phyloP scores from a whole-genome alignment of 257 asterid genomes.

The Avicennia marina region DNA sequence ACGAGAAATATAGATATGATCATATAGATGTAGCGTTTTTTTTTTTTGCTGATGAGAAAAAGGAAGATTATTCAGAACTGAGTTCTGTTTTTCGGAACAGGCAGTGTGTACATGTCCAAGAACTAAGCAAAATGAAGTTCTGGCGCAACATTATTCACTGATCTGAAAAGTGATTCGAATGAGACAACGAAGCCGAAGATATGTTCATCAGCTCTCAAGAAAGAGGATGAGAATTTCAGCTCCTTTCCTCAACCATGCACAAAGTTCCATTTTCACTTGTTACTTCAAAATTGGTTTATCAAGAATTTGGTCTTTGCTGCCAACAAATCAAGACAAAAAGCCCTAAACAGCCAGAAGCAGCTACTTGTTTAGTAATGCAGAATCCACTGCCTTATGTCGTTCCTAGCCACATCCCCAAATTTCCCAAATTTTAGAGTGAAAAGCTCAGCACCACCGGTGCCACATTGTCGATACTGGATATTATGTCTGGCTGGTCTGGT shows the following conservation, averaged over 20 bases:
- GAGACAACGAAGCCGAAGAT: no score
- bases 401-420: conserved; percentile 41
- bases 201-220: no score
- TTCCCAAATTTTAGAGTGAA: conserved; percentile 24
- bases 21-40: no score
- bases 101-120: no score
- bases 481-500: conserved; percentile 33
- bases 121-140: no score
- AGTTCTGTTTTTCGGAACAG: no score
- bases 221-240: no score
- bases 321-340: background rate
- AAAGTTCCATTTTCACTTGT: background rate
- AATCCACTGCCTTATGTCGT: conserved; percentile 65
- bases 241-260: background rate
- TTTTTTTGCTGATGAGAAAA: no score
- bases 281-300: background rate
- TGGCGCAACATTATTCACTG: no score
- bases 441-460: conserved; percentile 24
- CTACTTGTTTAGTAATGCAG: conserved; percentile 19
- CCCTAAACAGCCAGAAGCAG: conserved; percentile 3
- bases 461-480: conserved; percentile 55
- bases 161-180: no score
- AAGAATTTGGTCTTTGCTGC: background rate
- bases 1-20: no score
- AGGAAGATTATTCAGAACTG: no score